Evolutionary conservation across 2,329 filamentous ascomycete species (phyloP), one percentile per base, ranked within the genome.

Genomic region (Rutstroemia sp.): DNA sequence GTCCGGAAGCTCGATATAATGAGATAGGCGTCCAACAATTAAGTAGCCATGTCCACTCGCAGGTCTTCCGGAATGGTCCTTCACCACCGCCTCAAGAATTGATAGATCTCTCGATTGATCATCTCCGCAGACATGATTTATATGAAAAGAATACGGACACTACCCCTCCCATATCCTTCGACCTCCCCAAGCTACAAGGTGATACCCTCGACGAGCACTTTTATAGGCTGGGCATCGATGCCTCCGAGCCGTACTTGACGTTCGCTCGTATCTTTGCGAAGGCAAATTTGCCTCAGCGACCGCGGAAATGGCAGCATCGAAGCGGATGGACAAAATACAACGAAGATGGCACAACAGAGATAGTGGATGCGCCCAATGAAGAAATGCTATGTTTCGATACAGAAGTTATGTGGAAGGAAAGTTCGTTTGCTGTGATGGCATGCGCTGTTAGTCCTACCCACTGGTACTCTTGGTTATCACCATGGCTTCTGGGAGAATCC

Each of bases 401-500:
- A 1, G 94, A 99, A 72, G 92, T 96, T 48, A 86, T 99, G 86
- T 99, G 87, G 81, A 95, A 95, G 70, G 84, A 94, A 68, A 92
- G 86, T 62, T 86, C 88, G 0, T 99, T 90, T 71, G 91, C 95
- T 0, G 90, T 96, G 57, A 97, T 99, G 90, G 94, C 95, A 21
- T 97, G 92, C 69, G 94, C 95, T 14, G 88, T 86, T 18, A 91
- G 91, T 63, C 86, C 90, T 0, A 92, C 85, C 3, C 86, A 91
- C 30, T 99, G 95, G 95, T 99, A 99, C 74, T 90, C 87, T 0
- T 99, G 94, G 94, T 72, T 99, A 53, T 99, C 94, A 12, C 94
- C 94, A 0, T 99, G 92, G 92, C 75, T 99, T 38, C 73, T 99
- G 18, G 88, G 85, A 30, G 90, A 97, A 74, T 86, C 89, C 1